Conservation (phyloP, 2,329 filamentous ascomycete genomes). For the Pseudopyrenochaeta lycopersici region DNA sequence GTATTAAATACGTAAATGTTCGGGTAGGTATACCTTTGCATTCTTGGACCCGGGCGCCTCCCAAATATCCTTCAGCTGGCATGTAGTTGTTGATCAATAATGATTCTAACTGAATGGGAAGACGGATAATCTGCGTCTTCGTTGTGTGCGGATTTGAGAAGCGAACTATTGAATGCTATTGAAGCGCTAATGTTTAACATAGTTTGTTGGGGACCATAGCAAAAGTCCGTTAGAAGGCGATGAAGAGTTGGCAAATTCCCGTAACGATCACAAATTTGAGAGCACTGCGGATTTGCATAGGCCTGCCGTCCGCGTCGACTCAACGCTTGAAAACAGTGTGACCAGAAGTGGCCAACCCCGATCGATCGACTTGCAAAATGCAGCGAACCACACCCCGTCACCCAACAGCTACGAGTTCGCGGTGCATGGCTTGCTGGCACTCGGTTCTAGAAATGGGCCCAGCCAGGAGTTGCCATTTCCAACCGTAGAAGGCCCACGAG, state of each 20-base stretch:
- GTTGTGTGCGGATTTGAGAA: not conserved
- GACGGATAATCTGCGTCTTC: not conserved
- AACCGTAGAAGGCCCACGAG: not conserved
- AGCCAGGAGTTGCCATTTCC: not conserved
- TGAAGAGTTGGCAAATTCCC: no score
- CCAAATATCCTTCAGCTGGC: not conserved
- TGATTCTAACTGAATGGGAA: not conserved
- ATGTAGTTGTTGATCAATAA: not conserved
- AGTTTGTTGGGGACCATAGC: not conserved
- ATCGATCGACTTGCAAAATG: not conserved
- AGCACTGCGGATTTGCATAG: not conserved
- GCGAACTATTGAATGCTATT: not conserved
- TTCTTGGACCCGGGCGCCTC: not conserved
- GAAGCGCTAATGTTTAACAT: not conserved
- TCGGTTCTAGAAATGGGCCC: constrained; percentile 12
- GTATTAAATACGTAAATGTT: constrained; percentile 22
- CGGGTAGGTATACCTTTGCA: constrained; percentile 12
- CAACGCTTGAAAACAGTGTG: not conserved
- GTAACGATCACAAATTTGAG: not conserved
- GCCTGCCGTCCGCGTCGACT: no score
- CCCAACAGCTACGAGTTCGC: constrained; percentile 30
- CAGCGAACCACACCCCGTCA: constrained; percentile 11
- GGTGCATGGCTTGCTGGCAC: constrained; percentile 27
- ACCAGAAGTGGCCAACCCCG: not conserved
- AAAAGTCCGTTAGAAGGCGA: not conserved